These are phyloP conservation scores for Alternaria viburni DNA, from an alignment of 2,329 filamentous ascomycete genomes.

Conservation along the genomic window DNA sequence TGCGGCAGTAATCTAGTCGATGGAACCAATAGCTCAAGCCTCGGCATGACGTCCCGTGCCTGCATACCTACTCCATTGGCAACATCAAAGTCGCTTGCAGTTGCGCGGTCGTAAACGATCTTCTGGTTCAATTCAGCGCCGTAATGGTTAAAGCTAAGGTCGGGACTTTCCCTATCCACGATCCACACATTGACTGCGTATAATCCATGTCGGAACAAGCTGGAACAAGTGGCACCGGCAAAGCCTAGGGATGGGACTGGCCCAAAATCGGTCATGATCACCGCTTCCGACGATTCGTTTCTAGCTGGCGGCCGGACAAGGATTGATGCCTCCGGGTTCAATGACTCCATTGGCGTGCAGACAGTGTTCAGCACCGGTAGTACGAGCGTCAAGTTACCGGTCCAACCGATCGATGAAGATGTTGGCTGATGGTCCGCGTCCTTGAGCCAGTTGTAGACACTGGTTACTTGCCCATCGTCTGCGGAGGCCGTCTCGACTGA, in stretches of 20 bases:
- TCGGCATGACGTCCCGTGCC: neutral
- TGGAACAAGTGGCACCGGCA: neutral
- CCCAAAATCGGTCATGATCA: neutral
- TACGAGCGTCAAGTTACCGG: neutral
- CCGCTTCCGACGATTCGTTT: neutral
- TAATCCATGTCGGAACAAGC: slow-evolving; percentile 2
- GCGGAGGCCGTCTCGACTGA: slow-evolving; percentile 2
- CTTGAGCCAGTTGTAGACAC: slow-evolving; percentile 1
- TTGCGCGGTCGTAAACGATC: neutral
- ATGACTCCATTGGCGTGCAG: neutral
- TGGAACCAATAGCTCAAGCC: neutral
- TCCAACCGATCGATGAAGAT: slow-evolving; percentile 1
- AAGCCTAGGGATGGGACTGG: neutral
- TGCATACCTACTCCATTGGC: neutral
- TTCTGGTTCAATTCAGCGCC: neutral
- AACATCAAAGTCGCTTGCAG: neutral
- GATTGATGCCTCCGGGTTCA: neutral
- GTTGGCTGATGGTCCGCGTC: neutral
- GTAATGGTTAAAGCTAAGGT: neutral
- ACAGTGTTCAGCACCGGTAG: slow-evolving; percentile 4
- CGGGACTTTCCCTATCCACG: neutral
- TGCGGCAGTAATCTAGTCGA: neutral
- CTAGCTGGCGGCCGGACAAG: neutral
- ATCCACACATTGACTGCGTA: slow-evolving; percentile 7
- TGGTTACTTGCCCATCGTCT: neutral